Percentiles rank a stretch among this genome's conserved stretches.
These are phyloP conservation scores for Lithocarpus polystachyus DNA, from an alignment of 306 rosid genomes.

Conservation along the genomic window DNA sequence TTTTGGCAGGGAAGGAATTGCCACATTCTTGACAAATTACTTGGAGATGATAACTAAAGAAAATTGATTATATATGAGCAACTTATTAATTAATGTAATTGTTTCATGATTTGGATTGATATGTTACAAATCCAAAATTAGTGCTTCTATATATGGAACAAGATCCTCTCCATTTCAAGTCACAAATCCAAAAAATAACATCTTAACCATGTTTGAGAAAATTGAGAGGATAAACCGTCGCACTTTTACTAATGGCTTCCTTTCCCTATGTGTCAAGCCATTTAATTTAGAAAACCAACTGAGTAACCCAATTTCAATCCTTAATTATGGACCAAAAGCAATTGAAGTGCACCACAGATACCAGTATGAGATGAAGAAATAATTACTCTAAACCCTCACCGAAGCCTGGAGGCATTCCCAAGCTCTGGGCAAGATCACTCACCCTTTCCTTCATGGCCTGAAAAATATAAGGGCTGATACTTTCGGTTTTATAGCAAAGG, in stretches of 20 bases:
- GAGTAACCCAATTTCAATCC: neutral
- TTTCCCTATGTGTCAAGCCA: too few species aligned
- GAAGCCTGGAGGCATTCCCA: slow-evolving; percentile 47
- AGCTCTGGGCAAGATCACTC: slow-evolving; percentile 50
- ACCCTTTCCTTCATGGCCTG: slow-evolving; percentile 62
- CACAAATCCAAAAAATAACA: too few species aligned
- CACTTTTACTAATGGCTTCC: too few species aligned
- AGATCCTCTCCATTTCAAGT: too few species aligned
- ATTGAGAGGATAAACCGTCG: too few species aligned
- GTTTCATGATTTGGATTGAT: slow-evolving; percentile 12
- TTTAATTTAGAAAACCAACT: too few species aligned
- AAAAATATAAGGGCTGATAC: slow-evolving; percentile 14
- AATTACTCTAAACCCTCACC: slow-evolving; percentile 41
- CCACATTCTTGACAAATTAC: slow-evolving; percentile 44
- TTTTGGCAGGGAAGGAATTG: slow-evolving; percentile 60
- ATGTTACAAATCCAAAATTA: slow-evolving; percentile 24
- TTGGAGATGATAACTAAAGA: neutral
- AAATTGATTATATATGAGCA: neutral
- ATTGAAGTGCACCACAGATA: slow-evolving; percentile 36
- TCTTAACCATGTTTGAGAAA: too few species aligned
- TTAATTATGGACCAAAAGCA: neutral
- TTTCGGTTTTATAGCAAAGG: slow-evolving; percentile 15
- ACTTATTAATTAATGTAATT: neutral
- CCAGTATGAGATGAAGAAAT: neutral
- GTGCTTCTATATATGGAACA: neutral